phyloP scores from a whole-genome alignment of 2,329 filamentous ascomycete species.

The Pseudovirgaria hyperparasitica region DNA sequence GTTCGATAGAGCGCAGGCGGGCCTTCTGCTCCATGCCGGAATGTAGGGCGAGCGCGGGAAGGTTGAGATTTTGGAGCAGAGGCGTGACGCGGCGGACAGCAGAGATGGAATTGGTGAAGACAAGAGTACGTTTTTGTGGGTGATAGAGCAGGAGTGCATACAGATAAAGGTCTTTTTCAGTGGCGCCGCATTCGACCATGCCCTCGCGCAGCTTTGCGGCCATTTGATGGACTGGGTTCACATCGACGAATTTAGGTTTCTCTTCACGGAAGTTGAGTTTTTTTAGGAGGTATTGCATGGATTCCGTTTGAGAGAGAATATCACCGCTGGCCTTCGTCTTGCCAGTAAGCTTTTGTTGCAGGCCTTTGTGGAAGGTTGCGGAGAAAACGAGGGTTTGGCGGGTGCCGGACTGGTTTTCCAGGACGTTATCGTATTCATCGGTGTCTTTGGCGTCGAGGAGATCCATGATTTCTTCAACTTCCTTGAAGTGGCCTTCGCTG shows the following conservation, averaged over 20 bases:
- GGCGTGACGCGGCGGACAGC: constrained; percentile 78
- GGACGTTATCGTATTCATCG: constrained; percentile 10
- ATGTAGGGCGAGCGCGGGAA: constrained; percentile 68
- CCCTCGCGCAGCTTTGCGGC: constrained; percentile 76
- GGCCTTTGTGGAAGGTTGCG: constrained; percentile 80
- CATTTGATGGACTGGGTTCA: constrained; percentile 83
- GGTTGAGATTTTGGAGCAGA: constrained; percentile 67
- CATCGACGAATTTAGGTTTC: constrained; percentile 80
- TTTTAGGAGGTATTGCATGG: constrained; percentile 84
- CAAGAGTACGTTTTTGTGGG: constrained; percentile 64
- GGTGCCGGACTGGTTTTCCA: constrained; percentile 27
- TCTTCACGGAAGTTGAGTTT: constrained; percentile 79
- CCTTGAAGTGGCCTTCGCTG: constrained; percentile 89
- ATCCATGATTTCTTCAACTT: constrained; percentile 76
- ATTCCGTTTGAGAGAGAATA: constrained; percentile 60
- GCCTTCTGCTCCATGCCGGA: constrained; percentile 95
- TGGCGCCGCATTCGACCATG: constrained; percentile 79
- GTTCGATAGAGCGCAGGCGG: constrained; percentile 80
- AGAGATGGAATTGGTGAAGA: constrained; percentile 94
- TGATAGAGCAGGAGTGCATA: constrained; percentile 80
- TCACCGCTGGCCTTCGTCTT: constrained; percentile 50
- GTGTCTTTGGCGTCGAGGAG: constrained; percentile 57
- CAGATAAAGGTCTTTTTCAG: constrained; percentile 94
- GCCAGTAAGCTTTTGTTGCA: constrained; percentile 82
- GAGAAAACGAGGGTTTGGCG: constrained; percentile 93